Evolutionary conservation across 169 alveolate species (phyloP).

Genomic region (Eimeria praecox): DNA sequence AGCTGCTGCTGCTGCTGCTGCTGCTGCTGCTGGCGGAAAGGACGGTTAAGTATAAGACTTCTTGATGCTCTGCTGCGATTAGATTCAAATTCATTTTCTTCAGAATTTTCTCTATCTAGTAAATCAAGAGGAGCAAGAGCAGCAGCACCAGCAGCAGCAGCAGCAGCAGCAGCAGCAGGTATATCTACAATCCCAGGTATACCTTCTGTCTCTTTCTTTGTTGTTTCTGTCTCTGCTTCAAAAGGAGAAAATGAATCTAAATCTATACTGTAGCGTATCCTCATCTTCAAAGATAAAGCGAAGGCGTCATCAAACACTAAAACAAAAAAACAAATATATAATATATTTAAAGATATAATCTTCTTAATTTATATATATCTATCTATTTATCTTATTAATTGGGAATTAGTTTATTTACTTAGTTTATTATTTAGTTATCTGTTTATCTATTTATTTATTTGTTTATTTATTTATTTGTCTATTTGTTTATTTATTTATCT

Average conservation of each 20-base stretch:
- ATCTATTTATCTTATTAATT: background rate
- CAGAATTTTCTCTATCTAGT: background rate
- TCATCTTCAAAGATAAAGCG: conserved; percentile 9
- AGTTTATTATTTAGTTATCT: background rate
- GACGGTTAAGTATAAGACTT: background rate
- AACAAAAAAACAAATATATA: background rate
- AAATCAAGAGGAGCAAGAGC: background rate
- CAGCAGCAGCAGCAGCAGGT: no score
- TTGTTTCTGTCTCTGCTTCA: background rate
- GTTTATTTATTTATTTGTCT: no score
- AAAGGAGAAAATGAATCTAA: conserved; percentile 49
- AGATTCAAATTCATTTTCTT: background rate
- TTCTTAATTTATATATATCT: no score
- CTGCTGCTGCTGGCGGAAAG: conserved; percentile 32
- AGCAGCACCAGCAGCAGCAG: no score
- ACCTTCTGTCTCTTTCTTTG: background rate
- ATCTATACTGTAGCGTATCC: conserved; percentile 47
- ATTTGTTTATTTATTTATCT: no score
- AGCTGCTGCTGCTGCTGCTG: conserved; percentile 43
- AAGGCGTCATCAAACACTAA: conserved; percentile 73
- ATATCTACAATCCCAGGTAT: background rate
- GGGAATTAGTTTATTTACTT: background rate
- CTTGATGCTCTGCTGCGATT: background rate
- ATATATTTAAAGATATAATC: no score
- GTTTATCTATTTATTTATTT: no score